Base-by-base conservation (phyloP, 352 stramenopile species). In the Globisporangium middletonii region DNA sequence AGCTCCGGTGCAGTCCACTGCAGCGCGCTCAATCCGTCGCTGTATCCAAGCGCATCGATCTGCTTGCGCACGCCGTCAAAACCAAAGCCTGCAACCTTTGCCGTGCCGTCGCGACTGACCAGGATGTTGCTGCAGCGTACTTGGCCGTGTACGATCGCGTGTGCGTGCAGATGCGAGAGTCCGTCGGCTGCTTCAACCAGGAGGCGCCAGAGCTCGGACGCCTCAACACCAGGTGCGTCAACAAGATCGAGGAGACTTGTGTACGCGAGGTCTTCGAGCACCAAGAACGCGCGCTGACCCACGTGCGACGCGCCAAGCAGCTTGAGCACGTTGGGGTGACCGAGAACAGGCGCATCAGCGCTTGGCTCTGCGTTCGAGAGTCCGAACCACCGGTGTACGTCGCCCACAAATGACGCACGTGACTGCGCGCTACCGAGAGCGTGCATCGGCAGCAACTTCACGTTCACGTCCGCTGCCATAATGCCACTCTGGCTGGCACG, bases 81-180 rank as follows among this genome's bases (percentile, higher is more conserved):
- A 2, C 72, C 72, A 55, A 81, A 81, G 54, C 79, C 72, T 15
- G 62, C 64, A 30, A 81, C 56, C 55, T 78, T 76, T 8, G 66
- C 67, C 2, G 60, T 54, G 18, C 67, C 56, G 16, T 75, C 50
- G 3, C 58, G 52, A 4, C 76, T 79, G 4, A 94, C 65, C 19
- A 96, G 45, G 18, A 97, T 69, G 65, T 96, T 96, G 54, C 71
- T 83, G 51, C 79, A 86, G 55, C 96, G 96, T 11, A 96, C 68
- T 43, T 97, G 86, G n/a, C 88, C 77, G 60, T 96, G 88, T 26
- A 97, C 67, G 46, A 89, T 63, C 11, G 68, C 62, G 38, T 81
- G 57, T 15, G 49, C 49, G 62, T 97, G 86, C 15, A 97, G 65
- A 51, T 91, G 95, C 33, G 63, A 52, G 4, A 97, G 58, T 0